These are phyloP conservation scores for Piromyces finnis DNA, from an alignment of 192 early-diverging fungal species.

Conservation along the genomic window DNA sequence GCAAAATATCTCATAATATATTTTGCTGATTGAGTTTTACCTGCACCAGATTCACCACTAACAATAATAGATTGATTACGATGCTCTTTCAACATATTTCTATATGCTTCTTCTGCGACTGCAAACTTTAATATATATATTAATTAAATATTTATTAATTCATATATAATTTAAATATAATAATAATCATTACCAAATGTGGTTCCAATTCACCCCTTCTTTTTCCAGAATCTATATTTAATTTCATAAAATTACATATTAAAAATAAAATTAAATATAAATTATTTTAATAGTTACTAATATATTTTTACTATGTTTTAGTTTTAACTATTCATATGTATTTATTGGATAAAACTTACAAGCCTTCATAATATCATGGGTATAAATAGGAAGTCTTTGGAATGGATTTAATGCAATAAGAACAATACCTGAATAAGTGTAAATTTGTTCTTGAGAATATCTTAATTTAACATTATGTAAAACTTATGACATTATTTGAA, in stretches of 20 bases:
- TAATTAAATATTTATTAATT: too few relatives aligned
- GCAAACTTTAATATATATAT: too few relatives aligned
- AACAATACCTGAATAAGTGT: conserved; percentile 98
- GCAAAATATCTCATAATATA: conserved; percentile 97
- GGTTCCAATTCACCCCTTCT: conserved; percentile 88
- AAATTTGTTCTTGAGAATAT: conserved; percentile 84
- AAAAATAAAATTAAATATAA: too few relatives aligned
- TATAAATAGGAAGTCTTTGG: conserved; percentile 66
- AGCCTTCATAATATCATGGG: conserved; percentile 61
- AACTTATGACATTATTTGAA: too few relatives aligned
- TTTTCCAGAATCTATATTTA: conserved; percentile 83
- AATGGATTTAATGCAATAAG: conserved; percentile 97
- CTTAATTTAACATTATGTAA: conserved; percentile 80
- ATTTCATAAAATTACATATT: too few relatives aligned
- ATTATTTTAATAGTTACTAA: too few relatives aligned
- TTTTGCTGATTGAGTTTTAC: conserved; percentile 90
- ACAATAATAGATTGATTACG: conserved; percentile 97
- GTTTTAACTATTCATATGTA: too few relatives aligned
- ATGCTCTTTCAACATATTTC: conserved; percentile 81
- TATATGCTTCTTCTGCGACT: conserved; percentile 94
- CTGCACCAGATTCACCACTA: conserved; percentile 89
- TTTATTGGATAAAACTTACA: too few relatives aligned
- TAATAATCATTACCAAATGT: too few relatives aligned
- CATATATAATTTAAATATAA: too few relatives aligned
- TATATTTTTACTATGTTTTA: too few relatives aligned